Percentiles rank a stretch among this genome's conserved stretches.
Conservation (phyloP, 2,329 filamentous ascomycete species). For the Cytospora schulzeri region DNA sequence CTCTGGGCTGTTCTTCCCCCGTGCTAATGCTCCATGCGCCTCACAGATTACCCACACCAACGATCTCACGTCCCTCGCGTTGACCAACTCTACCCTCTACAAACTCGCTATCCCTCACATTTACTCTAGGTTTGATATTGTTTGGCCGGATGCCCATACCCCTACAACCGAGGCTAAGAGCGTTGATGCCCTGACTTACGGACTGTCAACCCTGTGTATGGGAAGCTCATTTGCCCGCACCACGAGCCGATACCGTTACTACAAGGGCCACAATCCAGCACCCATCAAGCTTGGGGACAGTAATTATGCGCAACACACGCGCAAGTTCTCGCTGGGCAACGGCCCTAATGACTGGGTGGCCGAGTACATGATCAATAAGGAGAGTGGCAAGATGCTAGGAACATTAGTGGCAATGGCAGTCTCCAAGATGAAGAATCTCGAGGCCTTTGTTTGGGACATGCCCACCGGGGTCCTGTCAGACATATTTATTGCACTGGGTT, state of each 20-base stretch:
- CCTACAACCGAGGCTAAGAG: conserved; percentile 67
- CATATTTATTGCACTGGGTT: conserved; percentile 78
- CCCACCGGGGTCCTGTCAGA: conserved; percentile 80
- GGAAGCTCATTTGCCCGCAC: conserved; percentile 52
- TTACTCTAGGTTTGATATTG: conserved; percentile 84
- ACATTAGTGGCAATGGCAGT: conserved; percentile 78
- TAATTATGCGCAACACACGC: conserved; percentile 76
- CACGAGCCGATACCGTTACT: conserved; percentile 39
- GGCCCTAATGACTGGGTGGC: conserved; percentile 76
- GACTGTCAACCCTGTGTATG: conserved; percentile 77
- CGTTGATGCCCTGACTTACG: conserved; percentile 82
- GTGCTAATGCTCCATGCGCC: conserved; percentile 12
- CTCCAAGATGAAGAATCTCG: conserved; percentile 79
- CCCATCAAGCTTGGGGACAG: conserved; percentile 48
- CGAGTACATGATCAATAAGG: conserved; percentile 80
- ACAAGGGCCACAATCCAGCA: conserved; percentile 26
- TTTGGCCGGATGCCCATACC: conserved; percentile 75
- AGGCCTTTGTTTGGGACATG: conserved; percentile 88
- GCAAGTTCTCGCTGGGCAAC: conserved; percentile 84
- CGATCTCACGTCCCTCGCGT: conserved; percentile 75
- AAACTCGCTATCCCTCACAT: conserved; percentile 75
- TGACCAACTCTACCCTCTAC: conserved; percentile 78
- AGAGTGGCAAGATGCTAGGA: conserved; percentile 86
- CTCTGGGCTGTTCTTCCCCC: conserved; percentile 6
- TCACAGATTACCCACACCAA: conserved; percentile 77